These are phyloP conservation scores for Tulasnella sp. DNA, from an alignment of 768 basidiomycete genomes.

Conservation along the genomic window DNA sequence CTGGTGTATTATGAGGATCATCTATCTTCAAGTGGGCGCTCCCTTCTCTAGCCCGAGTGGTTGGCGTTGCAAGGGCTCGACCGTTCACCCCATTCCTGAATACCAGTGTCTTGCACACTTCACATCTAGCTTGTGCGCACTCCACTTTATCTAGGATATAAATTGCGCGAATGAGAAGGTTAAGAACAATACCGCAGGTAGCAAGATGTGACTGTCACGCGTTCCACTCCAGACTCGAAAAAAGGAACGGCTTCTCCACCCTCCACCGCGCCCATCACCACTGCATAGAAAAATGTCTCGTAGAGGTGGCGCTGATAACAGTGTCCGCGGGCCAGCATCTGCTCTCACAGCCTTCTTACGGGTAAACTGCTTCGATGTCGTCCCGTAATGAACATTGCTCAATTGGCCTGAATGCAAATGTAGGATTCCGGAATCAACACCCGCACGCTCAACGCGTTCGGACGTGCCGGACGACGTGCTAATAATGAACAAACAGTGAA, in stretches of 20 bases:
- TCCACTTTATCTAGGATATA: too few relatives aligned
- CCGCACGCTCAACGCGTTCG: slow-evolving; percentile 22
- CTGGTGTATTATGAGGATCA: too few relatives aligned
- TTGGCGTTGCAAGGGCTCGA: too few relatives aligned
- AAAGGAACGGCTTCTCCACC: background rate
- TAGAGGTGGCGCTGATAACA: slow-evolving; percentile 28
- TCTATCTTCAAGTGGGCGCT: too few relatives aligned
- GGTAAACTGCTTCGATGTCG: slow-evolving; percentile 30
- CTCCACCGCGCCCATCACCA: background rate
- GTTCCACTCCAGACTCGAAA: too few relatives aligned
- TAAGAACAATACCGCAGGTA: too few relatives aligned
- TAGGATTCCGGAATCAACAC: slow-evolving; percentile 43
- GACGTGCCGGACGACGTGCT: background rate
- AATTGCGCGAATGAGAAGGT: too few relatives aligned
- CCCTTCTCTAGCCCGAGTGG: too few relatives aligned
- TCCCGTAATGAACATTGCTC: background rate
- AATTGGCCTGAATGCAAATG: background rate
- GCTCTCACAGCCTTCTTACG: slow-evolving; percentile 73
- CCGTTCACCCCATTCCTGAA: too few relatives aligned
- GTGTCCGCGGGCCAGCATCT: slow-evolving; percentile 71
- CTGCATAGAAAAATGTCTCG: slow-evolving; percentile 18
- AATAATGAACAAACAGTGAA: background rate
- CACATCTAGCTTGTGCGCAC: too few relatives aligned
- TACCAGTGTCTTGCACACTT: too few relatives aligned
- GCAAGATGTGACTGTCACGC: too few relatives aligned